Conservation (phyloP, 2,329 filamentous ascomycete genomes). For the Nemania abortiva region DNA sequence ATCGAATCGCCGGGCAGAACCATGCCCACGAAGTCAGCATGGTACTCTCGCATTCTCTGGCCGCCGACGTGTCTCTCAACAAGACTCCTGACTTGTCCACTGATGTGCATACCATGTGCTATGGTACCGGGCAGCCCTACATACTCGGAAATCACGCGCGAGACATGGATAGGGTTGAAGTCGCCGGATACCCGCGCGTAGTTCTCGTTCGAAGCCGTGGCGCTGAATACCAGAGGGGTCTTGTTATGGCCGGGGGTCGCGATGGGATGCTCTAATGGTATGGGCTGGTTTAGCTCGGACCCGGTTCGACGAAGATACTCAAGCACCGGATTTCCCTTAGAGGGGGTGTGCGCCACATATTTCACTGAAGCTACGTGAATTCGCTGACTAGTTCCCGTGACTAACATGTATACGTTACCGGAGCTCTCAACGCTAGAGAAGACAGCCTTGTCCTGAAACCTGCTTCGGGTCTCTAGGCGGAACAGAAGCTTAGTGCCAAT, state of each 20-base stretch:
- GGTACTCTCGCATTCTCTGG: constrained; percentile 97
- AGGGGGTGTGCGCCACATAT: constrained; percentile 83
- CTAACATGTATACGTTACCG: constrained; percentile 90
- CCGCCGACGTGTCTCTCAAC: constrained; percentile 99
- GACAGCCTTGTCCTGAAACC: constrained; percentile 92
- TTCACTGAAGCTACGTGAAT: constrained; percentile 97
- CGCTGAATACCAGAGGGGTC: constrained; percentile 85
- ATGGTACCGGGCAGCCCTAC: constrained; percentile 97
- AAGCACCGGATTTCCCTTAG: constrained; percentile 94
- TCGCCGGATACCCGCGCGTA: constrained; percentile 97
- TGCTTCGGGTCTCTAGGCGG: constrained; percentile 89
- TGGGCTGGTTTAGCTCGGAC: constrained; percentile 90
- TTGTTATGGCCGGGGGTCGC: constrained; percentile 82
- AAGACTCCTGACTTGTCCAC: constrained; percentile 91
- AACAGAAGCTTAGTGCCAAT: constrained; percentile 94
- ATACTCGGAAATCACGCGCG: constrained; percentile 93
- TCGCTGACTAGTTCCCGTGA: constrained; percentile 89
- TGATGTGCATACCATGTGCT: constrained; percentile 99
- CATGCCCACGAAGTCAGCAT: constrained; percentile 95
- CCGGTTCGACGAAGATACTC: constrained; percentile 95
- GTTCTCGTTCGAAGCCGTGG: constrained; percentile 95
- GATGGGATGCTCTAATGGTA: constrained; percentile 97
- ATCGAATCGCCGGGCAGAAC: constrained; percentile 96
- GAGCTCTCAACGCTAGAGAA: constrained; percentile 92
- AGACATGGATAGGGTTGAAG: constrained; percentile 99